Evolutionary conservation across 2,329 filamentous ascomycete species (phyloP).

Genomic region (Sclerotinia sclerotiorum): DNA sequence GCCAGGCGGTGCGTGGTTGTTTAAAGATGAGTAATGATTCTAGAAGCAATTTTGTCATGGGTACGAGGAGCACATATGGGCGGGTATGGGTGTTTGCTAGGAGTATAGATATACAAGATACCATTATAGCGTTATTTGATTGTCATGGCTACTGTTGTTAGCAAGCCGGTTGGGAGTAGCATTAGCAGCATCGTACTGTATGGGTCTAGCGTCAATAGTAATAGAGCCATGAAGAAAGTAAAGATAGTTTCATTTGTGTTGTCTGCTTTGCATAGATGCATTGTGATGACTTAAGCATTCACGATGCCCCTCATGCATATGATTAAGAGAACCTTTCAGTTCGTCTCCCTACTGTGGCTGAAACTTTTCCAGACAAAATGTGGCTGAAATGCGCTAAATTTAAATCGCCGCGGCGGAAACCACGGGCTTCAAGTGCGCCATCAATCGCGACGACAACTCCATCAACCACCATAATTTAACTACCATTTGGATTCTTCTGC

Average conservation of each 20-base stretch:
- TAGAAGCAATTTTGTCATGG: neutral
- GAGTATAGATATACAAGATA: slow-evolving; percentile 12
- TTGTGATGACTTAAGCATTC: neutral
- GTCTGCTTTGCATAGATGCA: neutral
- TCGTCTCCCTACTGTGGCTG: slow-evolving; percentile 27
- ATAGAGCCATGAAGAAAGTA: neutral
- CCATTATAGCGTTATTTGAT: neutral
- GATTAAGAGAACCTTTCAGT: neutral
- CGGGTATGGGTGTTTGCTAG: neutral
- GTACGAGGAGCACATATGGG: neutral
- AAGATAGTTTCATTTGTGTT: too few relatives aligned
- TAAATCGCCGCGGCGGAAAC: slow-evolving; percentile 16
- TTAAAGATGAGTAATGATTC: slow-evolving; percentile 65
- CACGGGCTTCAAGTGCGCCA: slow-evolving; percentile 10
- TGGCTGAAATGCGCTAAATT: slow-evolving; percentile 19
- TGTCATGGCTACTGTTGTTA: neutral
- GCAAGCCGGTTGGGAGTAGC: neutral
- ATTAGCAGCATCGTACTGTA: neutral
- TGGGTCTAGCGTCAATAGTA: neutral
- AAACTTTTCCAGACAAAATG: slow-evolving; percentile 4
- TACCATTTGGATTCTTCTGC: neutral
- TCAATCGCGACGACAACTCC: slow-evolving; percentile 29
- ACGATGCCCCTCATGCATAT: too few relatives aligned
- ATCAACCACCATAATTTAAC: slow-evolving; percentile 11
- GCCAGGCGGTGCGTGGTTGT: slow-evolving; percentile 73